Base-by-base conservation (phyloP, 2,329 filamentous ascomycete species). In the Calonectria henricotiae region DNA sequence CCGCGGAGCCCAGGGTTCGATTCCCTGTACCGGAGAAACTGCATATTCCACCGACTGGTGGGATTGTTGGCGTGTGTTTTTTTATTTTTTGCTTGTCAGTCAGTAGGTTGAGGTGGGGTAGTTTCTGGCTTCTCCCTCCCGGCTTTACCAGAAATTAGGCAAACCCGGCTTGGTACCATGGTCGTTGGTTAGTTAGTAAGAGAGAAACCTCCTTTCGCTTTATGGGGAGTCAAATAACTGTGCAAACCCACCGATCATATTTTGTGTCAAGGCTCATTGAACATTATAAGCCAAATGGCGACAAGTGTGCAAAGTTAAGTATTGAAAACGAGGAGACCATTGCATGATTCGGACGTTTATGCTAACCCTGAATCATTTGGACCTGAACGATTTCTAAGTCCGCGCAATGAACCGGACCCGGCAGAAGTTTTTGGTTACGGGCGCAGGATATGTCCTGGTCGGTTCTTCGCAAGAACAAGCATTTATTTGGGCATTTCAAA, bases 1-100 rank as follows among this genome's bases (percentile, higher is more conserved):
- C 74, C 74, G 74, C 74, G 74, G 75, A 76, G 75, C 75, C 75
- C 75, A 76, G 74, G 75, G 75, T 76, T 76, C 74, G 74, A 76
- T 76, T 76, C 75, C 75, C 75, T 76, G 75, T 76, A 76, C 74
- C 74, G 74, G 74, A 76, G 74, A 20, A 20, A 20, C 20, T 20
- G 20, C 20, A 20, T 20, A 20, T 20, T 20, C 1, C 20, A 20
- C 20, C 20, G 20, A 1, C 1, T 20, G 1, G 20, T 20, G 20
- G 1, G 20, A 1, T 20, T 20, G 20, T 20, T 20, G 20, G 20
- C 20, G 20, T 20, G 20, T 20, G 20, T 20, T 20, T 20, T 20
- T 20, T 20, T 20, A 20, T 20, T 20, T 20, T 20, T 20, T 20
- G 20, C 20, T 20, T 1, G 20, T 20, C 1, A 20, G 20, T 20